phyloP scores from a whole-genome alignment of 805 yeast genomes.

The Lachancea sp. region DNA sequence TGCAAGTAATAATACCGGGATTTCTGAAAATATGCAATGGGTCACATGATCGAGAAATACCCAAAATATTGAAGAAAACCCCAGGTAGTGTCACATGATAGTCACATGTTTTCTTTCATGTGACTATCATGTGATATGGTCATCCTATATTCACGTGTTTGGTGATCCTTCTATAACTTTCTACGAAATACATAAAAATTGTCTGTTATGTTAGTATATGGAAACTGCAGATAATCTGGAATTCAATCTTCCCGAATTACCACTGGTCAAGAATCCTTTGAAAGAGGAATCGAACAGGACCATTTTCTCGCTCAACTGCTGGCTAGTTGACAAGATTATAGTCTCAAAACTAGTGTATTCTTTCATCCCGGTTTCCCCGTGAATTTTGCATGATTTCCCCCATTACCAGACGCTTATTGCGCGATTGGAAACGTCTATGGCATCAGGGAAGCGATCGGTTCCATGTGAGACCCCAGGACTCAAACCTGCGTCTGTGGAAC shows the following conservation, averaged over 20 bases:
- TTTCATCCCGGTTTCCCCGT: not conserved
- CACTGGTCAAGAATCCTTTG: too few relatives aligned
- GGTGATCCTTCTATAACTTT: too few relatives aligned
- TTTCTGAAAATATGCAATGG: too few relatives aligned
- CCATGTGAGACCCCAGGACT: conserved; percentile 29
- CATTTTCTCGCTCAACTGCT: too few relatives aligned
- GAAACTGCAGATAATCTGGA: too few relatives aligned
- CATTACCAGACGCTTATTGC: conserved; percentile 23
- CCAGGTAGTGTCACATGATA: not conserved
- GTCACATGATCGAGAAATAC: not conserved
- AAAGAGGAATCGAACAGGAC: too few relatives aligned
- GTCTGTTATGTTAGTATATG: too few relatives aligned
- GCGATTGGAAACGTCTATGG: conserved; percentile 29
- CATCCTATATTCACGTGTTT: too few relatives aligned
- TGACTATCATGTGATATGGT: too few relatives aligned
- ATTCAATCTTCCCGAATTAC: too few relatives aligned
- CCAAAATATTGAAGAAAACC: not conserved
- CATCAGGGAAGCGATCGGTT: conserved; percentile 11
- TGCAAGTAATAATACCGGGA: too few relatives aligned
- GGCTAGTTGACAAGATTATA: not conserved
- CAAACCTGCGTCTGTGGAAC: conserved; percentile 31
- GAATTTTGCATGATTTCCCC: conserved; percentile 10
- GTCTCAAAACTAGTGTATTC: not conserved
- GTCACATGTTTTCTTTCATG: not conserved
- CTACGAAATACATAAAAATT: too few relatives aligned